Evolutionary conservation across 805 yeast genomes (phyloP), one percentile per base, ranked within the genome.

Genomic region (Pichia nanzhaoensis): DNA sequence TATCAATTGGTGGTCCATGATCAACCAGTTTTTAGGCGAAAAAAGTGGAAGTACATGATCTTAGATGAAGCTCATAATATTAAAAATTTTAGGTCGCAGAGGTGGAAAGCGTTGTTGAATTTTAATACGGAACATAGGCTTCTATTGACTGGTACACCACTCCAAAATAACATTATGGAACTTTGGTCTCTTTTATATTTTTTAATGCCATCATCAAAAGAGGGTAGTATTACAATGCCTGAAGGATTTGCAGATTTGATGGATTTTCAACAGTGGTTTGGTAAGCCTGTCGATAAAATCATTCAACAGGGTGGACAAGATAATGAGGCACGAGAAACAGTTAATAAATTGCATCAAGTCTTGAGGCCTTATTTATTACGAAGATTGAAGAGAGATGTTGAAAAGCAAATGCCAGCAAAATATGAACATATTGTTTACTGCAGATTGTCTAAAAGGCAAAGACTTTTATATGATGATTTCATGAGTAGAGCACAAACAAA

Each of bases 181-280:
- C 71, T 93, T 39, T 93, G 99, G 99, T 93, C 99, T 0, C 69
- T 93, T 55, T 70, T 93, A 20, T 93, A 93, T 62, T 93, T 93
- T 60, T 69, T 93, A 57, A 93, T 93, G 99, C 99, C 99, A 0
- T 84, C 95, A 1, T 72, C 88, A 0, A 80, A 80, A 44, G 60
- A 57, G 24, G 46, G 45, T 13, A 45, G 36, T 28, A 84, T 82
- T 51, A 75, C 83, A 13, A 83, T 87, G 89, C 91, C 96, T 0
- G 90, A 84, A 41, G 99, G 98, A 2, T 93, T 93, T 75, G 98
- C 99, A 1, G 89, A 91, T 57, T 70, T 93, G 48, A 93, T 87
- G 52, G 96, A 93, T 57, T 93, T 93, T 63, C 99, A 93, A 57
- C 95, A 86, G 52, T 93, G 99, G 99, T 93, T 93, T 64, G 96